These are phyloP conservation scores for Claviceps fusiformis DNA, from an alignment of 2,329 filamentous ascomycete species.

Conservation along the genomic window DNA sequence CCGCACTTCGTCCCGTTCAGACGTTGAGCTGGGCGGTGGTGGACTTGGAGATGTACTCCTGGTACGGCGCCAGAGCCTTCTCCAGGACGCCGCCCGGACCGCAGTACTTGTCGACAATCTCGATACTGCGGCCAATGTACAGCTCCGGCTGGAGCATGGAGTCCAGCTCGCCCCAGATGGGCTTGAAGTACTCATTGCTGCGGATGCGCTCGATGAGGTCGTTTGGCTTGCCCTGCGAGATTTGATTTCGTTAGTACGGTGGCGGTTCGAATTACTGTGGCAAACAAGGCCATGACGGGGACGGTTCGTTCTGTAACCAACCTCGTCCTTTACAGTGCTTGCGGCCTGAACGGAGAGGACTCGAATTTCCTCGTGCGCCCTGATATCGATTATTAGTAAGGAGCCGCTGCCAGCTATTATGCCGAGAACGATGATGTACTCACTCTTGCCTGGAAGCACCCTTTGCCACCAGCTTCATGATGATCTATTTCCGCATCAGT, in stretches of 20 bases:
- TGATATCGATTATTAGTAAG: not conserved
- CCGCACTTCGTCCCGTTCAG: not conserved
- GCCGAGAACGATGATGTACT: not conserved
- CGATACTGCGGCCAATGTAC: conserved; percentile 30
- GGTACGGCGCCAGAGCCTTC: conserved; percentile 25
- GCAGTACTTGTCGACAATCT: conserved; percentile 33
- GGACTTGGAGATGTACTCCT: conserved; percentile 17
- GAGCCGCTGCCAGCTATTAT: not conserved
- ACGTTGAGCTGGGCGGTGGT: conserved; percentile 5
- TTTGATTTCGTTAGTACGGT: not conserved
- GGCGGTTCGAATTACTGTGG: not conserved
- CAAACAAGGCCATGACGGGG: not conserved
- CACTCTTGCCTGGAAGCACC: conserved; percentile 59
- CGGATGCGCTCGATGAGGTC: conserved; percentile 72
- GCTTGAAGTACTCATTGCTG: conserved; percentile 58
- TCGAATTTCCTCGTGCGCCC: conserved; percentile 71
- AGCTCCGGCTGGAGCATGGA: conserved; percentile 49
- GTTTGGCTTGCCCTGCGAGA: conserved; percentile 49
- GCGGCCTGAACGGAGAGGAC: conserved; percentile 68
- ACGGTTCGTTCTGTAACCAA: not conserved
- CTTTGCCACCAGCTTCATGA: conserved; percentile 63
- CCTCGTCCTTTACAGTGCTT: conserved; percentile 38
- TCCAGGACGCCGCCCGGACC: conserved; percentile 25
- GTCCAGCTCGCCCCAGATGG: conserved; percentile 57
- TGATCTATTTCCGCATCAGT: conserved; percentile 31